Percentiles rank a stretch among this genome's conserved stretches.
Evolutionary conservation across 495 filamentous ascomycete species (phyloP).

Genomic region (Parmelia sp.): DNA sequence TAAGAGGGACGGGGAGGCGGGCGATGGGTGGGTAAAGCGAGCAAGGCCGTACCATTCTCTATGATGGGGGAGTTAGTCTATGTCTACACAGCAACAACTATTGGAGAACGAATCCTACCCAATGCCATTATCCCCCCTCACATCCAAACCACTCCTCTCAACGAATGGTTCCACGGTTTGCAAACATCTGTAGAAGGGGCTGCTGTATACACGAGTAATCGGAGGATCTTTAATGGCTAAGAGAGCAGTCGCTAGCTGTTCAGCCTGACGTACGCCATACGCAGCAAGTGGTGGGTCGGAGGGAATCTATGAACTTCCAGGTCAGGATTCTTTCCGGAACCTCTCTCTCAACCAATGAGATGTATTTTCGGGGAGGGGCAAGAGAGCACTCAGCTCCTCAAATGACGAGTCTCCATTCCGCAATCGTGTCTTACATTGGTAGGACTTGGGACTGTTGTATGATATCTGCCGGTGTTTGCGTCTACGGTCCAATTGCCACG

Average conservation of each 20-base stretch:
- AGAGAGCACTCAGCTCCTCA: neutral
- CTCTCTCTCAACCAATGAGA: neutral
- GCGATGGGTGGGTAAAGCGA: constrained; percentile 74
- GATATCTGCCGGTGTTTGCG: constrained; percentile 65
- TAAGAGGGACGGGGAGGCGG: constrained; percentile 55
- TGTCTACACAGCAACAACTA: neutral
- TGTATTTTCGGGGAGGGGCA: neutral
- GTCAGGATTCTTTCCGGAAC: neutral
- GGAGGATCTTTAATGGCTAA: constrained; percentile 50
- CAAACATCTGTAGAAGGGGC: constrained; percentile 86
- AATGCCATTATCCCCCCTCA: constrained; percentile 68
- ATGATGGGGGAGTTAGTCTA: neutral
- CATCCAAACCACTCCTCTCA: constrained; percentile 45
- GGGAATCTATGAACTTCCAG: constrained; percentile 41
- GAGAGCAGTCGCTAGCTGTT: constrained; percentile 66
- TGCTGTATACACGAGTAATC: constrained; percentile 71
- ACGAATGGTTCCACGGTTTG: constrained; percentile 67
- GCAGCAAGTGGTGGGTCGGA: constrained; percentile 82
- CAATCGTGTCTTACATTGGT: constrained; percentile 56
- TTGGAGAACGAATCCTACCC: constrained; percentile 38
- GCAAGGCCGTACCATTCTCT: constrained; percentile 88
- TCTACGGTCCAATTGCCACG: constrained; percentile 85
- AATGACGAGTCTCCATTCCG: neutral
- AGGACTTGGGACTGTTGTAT: constrained; percentile 57
- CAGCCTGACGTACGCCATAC: constrained; percentile 77